Base-by-base conservation (phyloP, 73 alveolate genomes). In the Stentor coeruleus region DNA sequence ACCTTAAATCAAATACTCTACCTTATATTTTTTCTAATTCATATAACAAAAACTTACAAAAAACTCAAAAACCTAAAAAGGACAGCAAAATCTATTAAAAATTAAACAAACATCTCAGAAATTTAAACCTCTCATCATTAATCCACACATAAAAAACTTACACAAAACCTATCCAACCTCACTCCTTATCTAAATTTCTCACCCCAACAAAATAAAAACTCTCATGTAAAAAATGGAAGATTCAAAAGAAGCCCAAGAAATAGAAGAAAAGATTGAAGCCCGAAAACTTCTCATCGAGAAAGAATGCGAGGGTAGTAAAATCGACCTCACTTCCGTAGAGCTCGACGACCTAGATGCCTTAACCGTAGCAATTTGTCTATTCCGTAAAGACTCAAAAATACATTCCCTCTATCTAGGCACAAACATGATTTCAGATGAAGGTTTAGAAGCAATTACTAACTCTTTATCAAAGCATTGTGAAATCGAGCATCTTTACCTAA, bases 281-380 rank as follows among this genome's bases (percentile, higher is more conserved):
- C 79, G 79, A 26, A 20, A 40, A 26, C 36, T 26, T 26, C 49
- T 11, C 14, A 66, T 66, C 37, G 79, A 66, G 33, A 26, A 20
- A 33, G 79, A 66, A 33, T 66, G 79, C 79, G n/a, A 36, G 2
- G 14, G 33, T n/a, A 36, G n/a, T 26, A 75, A 75, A 39, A 75
- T 75, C 6, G 83, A 75, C 38, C 38, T 75, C 30, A 75, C 83
- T 33, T 33, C 74, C 15, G 28, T n/a, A 28, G 59, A 38, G 33
- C 58, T 75, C 33, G 83, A 75, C 38, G 83, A 75, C 2, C 39
- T 75, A 40, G 83, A 75, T 38, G 77, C 83, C 26, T 66, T 75
- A 26, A 39, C 59, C 6, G 72, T 75, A 20, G 83, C 83, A n/a
- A 37, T 75, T 39, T 20, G 72, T 66, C 77, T 75, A 36, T 39